Evolutionary conservation across 192 early-diverging fungal genomes (phyloP).

Genomic region (Paraglomus brasilianum): DNA sequence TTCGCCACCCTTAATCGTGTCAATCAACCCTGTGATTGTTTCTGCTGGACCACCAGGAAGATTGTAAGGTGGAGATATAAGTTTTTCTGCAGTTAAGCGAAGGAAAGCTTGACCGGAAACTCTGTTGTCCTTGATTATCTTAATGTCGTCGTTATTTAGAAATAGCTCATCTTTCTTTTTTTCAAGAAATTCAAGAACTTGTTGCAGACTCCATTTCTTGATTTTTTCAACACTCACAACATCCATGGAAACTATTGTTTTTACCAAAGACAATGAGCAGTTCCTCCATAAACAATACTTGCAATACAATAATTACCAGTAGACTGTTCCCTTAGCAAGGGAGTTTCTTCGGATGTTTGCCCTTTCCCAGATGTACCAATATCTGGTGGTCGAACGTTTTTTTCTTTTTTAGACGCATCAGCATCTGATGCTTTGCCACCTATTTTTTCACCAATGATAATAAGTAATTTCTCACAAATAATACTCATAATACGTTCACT

Average conservation of each 20-base stretch:
- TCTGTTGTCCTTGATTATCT: background rate
- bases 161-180: background rate
- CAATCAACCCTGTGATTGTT: constrained; percentile 12
- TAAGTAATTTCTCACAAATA: too few species aligned
- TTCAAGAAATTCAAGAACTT: too few species aligned
- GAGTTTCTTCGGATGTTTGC: background rate
- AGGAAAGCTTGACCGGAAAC: constrained; percentile 17
- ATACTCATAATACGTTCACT: too few species aligned
- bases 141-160: background rate
- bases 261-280: background rate
- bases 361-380: constrained; percentile 4
- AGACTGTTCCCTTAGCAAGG: constrained; percentile 11
- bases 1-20: constrained; percentile 22
- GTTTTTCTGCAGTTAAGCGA: constrained; percentile 11
- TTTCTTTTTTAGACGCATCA: too few species aligned
- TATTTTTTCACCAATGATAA: too few species aligned
- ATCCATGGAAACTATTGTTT: constrained; percentile 27
- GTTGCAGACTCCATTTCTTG: constrained; percentile 9
- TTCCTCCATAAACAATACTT: constrained; percentile 21
- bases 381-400: constrained; percentile 1
- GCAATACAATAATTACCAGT: constrained; percentile 21
- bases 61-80: constrained; percentile 7
- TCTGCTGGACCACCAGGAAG: constrained; percentile 9
- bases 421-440: too few species aligned
- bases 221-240: constrained; percentile 23